Evolutionary conservation across 441 rosid genomes (phyloP).

Genomic region (Syzygium malaccense): DNA sequence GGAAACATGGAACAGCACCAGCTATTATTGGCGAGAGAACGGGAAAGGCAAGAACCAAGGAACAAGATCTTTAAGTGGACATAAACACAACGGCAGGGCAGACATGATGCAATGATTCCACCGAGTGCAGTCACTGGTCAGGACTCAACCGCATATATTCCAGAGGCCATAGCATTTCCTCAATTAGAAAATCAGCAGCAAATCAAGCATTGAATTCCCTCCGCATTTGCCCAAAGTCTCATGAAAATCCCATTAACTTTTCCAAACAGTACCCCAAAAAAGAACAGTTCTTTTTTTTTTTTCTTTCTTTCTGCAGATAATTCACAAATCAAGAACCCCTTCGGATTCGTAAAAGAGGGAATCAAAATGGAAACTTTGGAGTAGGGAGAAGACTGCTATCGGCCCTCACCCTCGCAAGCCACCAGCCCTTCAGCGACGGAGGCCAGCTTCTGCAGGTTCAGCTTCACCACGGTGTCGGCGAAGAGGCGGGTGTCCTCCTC

Average conservation of each 20-base stretch:
- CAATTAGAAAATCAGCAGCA: neutral
- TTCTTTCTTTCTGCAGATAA: neutral
- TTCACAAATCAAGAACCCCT: neutral
- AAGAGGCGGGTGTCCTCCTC: slow-evolving; percentile 59
- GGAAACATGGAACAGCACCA: neutral
- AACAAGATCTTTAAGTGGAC: neutral
- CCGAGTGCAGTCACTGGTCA: neutral
- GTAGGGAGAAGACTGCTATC: neutral
- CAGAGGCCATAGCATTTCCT: neutral
- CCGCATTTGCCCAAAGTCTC: neutral
- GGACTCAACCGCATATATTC: neutral
- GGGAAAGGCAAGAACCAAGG: neutral
- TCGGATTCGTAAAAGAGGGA: neutral
- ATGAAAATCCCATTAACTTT: neutral
- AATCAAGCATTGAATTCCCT: neutral
- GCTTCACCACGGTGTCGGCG: slow-evolving; percentile 52
- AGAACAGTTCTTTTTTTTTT: neutral
- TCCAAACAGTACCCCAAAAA: neutral
- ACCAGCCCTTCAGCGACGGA: slow-evolving; percentile 29
- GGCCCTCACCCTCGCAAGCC: slow-evolving; percentile 14
- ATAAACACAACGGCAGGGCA: neutral
- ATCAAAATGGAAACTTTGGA: neutral
- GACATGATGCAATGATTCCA: neutral
- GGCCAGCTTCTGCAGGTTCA: slow-evolving; percentile 53
- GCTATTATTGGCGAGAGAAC: neutral